Base-by-base conservation (phyloP, 768 basidiomycete species). In the Amyloporia xantha region DNA sequence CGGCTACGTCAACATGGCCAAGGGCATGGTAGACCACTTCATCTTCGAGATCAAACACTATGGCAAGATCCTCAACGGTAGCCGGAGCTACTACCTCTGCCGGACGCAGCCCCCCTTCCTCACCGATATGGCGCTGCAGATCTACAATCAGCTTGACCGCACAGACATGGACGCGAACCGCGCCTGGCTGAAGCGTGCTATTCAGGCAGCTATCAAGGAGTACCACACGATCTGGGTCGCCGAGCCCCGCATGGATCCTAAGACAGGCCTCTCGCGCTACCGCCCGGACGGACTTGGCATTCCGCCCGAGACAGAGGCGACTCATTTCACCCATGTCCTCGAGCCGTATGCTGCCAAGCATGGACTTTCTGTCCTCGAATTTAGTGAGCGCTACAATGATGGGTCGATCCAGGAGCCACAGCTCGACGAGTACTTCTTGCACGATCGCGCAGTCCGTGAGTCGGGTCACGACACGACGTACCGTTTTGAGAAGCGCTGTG, bases 21-120 rank as follows among this genome's bases (percentile, higher is more conserved):
- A 93, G 68, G 91, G 92, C 59, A 92, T 98, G 82, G 93, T 97
- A 38, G 96, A 98, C 48, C 95, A 99, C 66, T 99, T 98, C 71
- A 88, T 96, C 62, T 99, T 98, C 64, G 92, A 98, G 74, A 96
- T 99, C 74, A 91, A 84, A 71, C 90, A 96, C 68, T 96, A 96
- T 63, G 88, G 89, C 72, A 94, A 95, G 70, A 93, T 94, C 59
- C 71, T 98, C 56, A 99, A 99, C 65, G 95, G 95, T 53, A 94
- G 86, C 67, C 86, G 95, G 59, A 90, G 88, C 63, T 86, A 84
- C 77, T 99, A 99, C 66, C 81, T 99, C 49, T 90, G 88, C 65
- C 86, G 95, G 53, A 88, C 92, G 11, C 95, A 99, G 64, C 95
- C 95, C 25, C 95, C 95, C 2, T 99, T 99, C 86, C 76, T 98